Percentiles rank a stretch among this genome's conserved stretches.
These are phyloP conservation scores for Coniochaeta sp. DNA, from an alignment of 2,329 filamentous ascomycete genomes.

Conservation along the genomic window DNA sequence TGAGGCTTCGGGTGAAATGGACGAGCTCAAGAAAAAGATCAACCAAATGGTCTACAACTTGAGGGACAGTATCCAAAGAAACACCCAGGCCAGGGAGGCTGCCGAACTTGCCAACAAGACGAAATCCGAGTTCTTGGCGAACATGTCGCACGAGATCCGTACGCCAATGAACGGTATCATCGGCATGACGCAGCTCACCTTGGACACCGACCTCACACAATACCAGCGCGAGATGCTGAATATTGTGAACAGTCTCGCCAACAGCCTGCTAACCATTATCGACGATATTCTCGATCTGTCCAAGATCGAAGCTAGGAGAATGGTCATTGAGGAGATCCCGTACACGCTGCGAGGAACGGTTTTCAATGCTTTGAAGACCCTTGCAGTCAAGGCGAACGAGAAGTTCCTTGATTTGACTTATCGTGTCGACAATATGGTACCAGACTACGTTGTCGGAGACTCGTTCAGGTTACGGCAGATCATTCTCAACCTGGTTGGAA, in stretches of 20 bases:
- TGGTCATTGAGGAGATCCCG: slow-evolving; percentile 97
- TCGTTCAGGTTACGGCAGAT: slow-evolving; percentile 95
- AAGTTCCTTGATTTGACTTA: slow-evolving; percentile 90
- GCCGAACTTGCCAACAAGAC: slow-evolving; percentile 96
- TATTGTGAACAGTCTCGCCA: slow-evolving; percentile 93
- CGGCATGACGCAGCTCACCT: slow-evolving; percentile 92
- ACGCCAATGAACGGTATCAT: slow-evolving; percentile 98
- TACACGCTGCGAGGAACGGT: slow-evolving; percentile 92
- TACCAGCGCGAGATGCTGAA: slow-evolving; percentile 98
- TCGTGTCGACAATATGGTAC: slow-evolving; percentile 85
- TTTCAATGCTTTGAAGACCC: slow-evolving; percentile 92
- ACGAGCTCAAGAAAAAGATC: slow-evolving; percentile 97
- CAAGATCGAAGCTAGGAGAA: slow-evolving; percentile 89
- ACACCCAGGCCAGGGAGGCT: slow-evolving; percentile 90
- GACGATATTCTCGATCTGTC: slow-evolving; percentile 72
- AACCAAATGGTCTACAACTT: slow-evolving; percentile 98
- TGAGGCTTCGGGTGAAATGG: slow-evolving; percentile 97
- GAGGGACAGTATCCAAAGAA: slow-evolving; percentile 91
- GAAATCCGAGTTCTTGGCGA: slow-evolving; percentile 96
- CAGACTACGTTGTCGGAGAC: slow-evolving; percentile 92
- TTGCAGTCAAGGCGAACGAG: slow-evolving; percentile 96
- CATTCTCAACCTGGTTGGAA: slow-evolving; percentile 93
- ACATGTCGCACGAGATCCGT: slow-evolving; percentile 98
- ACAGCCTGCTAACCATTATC: slow-evolving; percentile 94
- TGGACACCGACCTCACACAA: slow-evolving; percentile 90